Evolutionary conservation across 2,329 filamentous ascomycete genomes (phyloP), one percentile per base, ranked within the genome.

Genomic region (Cordyceps pruinosa): DNA sequence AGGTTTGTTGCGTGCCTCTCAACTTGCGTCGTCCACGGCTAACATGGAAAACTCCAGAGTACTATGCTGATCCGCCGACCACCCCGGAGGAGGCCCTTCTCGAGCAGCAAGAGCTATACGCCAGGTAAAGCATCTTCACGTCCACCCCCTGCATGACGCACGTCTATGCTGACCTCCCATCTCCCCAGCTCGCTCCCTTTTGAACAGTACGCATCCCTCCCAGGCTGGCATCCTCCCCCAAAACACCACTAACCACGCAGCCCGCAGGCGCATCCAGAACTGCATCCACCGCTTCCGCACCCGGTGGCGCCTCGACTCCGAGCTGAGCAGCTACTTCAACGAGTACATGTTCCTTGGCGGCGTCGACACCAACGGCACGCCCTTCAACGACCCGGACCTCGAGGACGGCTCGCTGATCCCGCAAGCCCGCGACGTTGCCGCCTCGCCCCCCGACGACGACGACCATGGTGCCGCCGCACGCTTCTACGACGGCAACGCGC

Each of bases 321-420:
- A 83, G 4, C 84, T 84, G 25, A 70, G 76, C 5, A 75, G 79
- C 19, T 74, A 91, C 34, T 94, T 99, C 72, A 79, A 83, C 65
- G 89, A 88, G 61, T 96, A 94, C 66, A 81, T 97, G 58, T 79
- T 83, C 35, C 87, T 93, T 45, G 94, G 94, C 3, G 93, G 94
- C 4, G 80, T 99, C 41, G 85, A 90, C 44, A 75, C 79, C 8
- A 69, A 65, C 13, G 71, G 69, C 13, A 75, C 75, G 32, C 73
- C 77, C 62, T 95, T 92, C 65, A 81, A 73, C 26, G 80, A 87
- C 1, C 72, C 86, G 8, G 78, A 80, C 37, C 73, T 77, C 50
- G 78, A 82, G n/a, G 83, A 87, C 8, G 62, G 71, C 15, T 66
- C 72, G 2, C 68, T 90, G 66, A 84, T 85, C 50, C 9, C 39